Conservation (phyloP, 2,329 filamentous ascomycete species). For the Lasiodiplodia sp. region DNA sequence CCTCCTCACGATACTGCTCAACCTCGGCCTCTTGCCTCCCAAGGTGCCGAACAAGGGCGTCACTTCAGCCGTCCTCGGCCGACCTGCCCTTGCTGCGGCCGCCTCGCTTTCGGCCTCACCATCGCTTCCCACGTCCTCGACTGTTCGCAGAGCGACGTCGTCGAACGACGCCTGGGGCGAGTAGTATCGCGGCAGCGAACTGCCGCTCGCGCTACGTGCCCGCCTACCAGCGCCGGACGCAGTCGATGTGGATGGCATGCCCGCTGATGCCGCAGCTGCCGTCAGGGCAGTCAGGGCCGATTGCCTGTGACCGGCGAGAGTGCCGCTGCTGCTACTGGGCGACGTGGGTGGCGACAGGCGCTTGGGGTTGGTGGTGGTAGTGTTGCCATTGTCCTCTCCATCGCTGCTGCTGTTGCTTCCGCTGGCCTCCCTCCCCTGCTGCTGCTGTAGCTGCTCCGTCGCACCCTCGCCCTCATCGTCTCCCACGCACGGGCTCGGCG, state of each 20-base stretch:
- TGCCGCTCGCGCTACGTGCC: constrained; percentile 14
- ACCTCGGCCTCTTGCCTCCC: constrained; percentile 5
- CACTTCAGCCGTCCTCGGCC: background rate
- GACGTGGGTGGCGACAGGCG: background rate
- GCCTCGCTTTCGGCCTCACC: background rate
- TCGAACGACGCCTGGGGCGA: constrained; percentile 12
- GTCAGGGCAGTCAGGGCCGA: background rate
- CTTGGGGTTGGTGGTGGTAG: background rate
- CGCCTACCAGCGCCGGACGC: background rate
- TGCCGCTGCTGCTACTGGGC: background rate
- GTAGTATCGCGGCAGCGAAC: constrained; percentile 20
- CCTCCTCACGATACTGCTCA: background rate
- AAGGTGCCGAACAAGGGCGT: constrained; percentile 4
- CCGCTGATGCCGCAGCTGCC: background rate
- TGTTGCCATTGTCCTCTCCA: background rate
- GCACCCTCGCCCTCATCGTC: background rate
- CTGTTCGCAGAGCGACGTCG: constrained; percentile 23
- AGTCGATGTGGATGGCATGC: background rate
- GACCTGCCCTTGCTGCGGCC: background rate
- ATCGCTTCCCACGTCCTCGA: background rate
- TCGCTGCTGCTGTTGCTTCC: background rate
- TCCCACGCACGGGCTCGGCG: constrained; percentile 5
- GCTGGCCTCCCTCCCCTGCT: background rate
- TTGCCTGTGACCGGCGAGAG: background rate
- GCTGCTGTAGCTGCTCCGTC: background rate